These are phyloP conservation scores for Pulveroboletus sp. DNA, from an alignment of 768 basidiomycete species.

Conservation along the genomic window DNA sequence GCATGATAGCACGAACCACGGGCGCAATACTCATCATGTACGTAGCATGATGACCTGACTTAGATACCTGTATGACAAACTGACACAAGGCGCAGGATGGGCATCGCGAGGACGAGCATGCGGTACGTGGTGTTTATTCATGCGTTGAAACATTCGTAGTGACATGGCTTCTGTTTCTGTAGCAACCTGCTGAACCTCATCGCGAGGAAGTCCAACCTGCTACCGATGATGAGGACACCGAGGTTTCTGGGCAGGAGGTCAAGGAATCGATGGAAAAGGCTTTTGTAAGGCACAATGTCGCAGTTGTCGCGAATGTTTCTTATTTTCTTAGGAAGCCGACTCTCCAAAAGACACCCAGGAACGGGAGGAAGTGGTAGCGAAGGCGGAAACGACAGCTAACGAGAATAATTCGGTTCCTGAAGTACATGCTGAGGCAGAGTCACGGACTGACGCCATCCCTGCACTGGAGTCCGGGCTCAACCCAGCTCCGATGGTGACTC, in stretches of 20 bases:
- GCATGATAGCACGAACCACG: constrained; percentile 17
- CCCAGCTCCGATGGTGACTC: background rate
- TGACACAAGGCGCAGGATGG: constrained; percentile 19
- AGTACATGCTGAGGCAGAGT: background rate
- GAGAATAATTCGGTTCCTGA: background rate
- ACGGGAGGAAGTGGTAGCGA: constrained; percentile 21
- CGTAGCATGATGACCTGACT: constrained; percentile 8
- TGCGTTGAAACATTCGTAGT: background rate
- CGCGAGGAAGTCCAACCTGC: constrained; percentile 9
- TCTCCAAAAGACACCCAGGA: constrained; percentile 31
- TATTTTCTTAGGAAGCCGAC: constrained; percentile 26
- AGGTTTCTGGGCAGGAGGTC: constrained; percentile 27
- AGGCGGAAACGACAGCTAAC: background rate
- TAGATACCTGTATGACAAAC: background rate
- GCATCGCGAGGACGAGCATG: constrained; percentile 8
- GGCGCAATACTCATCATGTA: constrained; percentile 21
- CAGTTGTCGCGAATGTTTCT: background rate
- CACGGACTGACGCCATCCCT: background rate
- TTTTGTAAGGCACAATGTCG: constrained; percentile 18
- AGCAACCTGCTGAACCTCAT: constrained; percentile 18
- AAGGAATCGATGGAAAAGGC: constrained; percentile 29
- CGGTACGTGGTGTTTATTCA: constrained; percentile 13
- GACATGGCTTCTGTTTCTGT: constrained; percentile 2
- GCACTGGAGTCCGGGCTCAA: constrained; percentile 1
- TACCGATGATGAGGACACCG: constrained; percentile 31